Conservation (phyloP, 129 eudicot species). For the carrot (Daucus carota) region DNA sequence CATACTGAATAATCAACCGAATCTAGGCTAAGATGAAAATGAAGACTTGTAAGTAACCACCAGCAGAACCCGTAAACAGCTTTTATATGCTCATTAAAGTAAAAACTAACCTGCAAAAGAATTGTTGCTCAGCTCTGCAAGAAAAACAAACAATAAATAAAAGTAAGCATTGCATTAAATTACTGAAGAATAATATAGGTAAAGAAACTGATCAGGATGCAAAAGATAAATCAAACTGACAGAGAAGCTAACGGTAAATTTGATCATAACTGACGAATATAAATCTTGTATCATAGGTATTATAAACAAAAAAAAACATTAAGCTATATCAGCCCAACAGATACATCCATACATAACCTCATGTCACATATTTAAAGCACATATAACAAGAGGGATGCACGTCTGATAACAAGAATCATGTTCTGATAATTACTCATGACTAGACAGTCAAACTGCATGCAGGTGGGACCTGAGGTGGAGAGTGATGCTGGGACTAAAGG, state of each 20-base stretch:
- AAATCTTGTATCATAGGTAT: background rate
- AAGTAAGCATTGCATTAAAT: slow-evolving; percentile 8
- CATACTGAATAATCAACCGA: background rate
- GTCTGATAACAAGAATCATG: background rate
- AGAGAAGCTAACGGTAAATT: background rate
- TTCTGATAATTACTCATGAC: background rate
- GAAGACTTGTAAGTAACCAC: background rate
- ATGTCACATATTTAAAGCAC: background rate
- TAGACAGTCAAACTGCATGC: background rate
- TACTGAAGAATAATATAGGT: background rate
- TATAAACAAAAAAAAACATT: too few relatives aligned
- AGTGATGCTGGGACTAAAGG: background rate
- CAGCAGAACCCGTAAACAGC: background rate
- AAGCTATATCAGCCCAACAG: background rate
- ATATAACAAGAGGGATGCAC: background rate
- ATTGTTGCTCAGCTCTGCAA: slow-evolving; percentile 56
- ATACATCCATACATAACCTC: background rate
- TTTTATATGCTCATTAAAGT: background rate
- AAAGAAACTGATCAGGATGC: background rate
- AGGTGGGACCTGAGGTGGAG: too few relatives aligned
- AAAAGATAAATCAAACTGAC: background rate
- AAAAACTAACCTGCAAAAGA: slow-evolving; percentile 57
- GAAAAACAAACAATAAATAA: slow-evolving; percentile 18
- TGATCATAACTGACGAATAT: background rate
- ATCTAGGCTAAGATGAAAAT: background rate